phyloP scores from a whole-genome alignment of 257 asterid species.

The Vinca minor region DNA sequence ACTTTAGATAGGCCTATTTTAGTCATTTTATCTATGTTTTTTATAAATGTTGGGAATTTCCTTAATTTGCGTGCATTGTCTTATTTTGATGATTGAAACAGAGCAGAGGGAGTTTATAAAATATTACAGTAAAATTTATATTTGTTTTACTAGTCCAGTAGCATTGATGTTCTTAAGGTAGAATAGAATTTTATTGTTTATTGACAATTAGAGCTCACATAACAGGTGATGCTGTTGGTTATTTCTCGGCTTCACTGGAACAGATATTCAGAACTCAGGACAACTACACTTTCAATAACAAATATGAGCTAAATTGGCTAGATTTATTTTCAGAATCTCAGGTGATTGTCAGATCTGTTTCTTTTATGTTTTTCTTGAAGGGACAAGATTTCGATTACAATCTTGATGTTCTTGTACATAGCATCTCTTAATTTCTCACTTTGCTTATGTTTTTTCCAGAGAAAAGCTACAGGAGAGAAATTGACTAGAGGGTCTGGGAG shows the following conservation, averaged over 20 bases:
- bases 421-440: slow-evolving; percentile 8
- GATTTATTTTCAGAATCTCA: slow-evolving; percentile 52
- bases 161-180: not conserved
- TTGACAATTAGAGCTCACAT: slow-evolving; percentile 18
- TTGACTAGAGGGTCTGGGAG: slow-evolving; percentile 32
- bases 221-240: slow-evolving; percentile 68
- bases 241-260: slow-evolving; percentile 50
- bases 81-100: no score
- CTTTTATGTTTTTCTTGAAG: slow-evolving; percentile 6
- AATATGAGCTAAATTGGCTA: slow-evolving; percentile 51
- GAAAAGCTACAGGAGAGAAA: slow-evolving; percentile 18
- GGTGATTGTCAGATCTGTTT: slow-evolving; percentile 30
- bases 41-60: no score
- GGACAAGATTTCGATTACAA: slow-evolving; percentile 7
- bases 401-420: slow-evolving; percentile 4
- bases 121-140: not conserved
- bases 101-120: not conserved
- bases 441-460: slow-evolving; percentile 37
- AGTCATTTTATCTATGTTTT: no score
- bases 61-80: no score
- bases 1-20: no score
- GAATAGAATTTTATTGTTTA: not conserved
- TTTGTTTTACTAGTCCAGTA: not conserved
- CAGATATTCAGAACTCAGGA: slow-evolving; percentile 39
- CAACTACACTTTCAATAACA: slow-evolving; percentile 22